Percentiles rank a stretch among this genome's conserved stretches.
phyloP scores from a whole-genome alignment of 495 filamentous ascomycete genomes.

The Neurospora hispaniola region DNA sequence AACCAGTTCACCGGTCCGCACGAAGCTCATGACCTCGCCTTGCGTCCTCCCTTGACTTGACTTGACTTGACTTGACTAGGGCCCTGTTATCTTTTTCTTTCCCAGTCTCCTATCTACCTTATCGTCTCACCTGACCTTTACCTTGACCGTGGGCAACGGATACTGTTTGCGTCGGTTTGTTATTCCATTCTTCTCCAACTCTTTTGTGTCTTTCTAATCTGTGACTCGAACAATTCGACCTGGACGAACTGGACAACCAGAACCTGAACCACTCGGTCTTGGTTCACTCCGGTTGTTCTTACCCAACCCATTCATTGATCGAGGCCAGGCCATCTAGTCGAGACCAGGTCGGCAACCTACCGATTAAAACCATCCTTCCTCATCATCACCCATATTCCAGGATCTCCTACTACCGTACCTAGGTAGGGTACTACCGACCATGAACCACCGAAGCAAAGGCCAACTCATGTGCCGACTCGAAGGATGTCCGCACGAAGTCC shows the following conservation, averaged over 20 bases:
- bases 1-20: neutral
- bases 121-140: neutral
- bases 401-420: no score
- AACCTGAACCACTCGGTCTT: no score
- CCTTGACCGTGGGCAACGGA: neutral
- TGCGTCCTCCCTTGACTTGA: neutral
- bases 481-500: conserved; percentile 14
- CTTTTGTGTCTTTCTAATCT: neutral
- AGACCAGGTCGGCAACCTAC: neutral
- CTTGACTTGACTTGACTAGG: neutral
- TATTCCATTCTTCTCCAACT: neutral
- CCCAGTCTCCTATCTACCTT: neutral
- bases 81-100: neutral
- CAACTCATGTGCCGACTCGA: conserved; percentile 11
- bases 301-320: no score
- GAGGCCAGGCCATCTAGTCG: neutral
- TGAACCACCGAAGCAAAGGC: neutral
- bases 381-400: no score
- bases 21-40: neutral
- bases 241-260: neutral
- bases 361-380: neutral
- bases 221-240: neutral
- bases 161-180: neutral
- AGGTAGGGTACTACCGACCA: no score
- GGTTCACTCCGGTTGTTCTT: no score